A percentile compares a stretch with the other conserved stretches of the same genome.
These are phyloP conservation scores for Kodamaea kaohsiungensis DNA, from an alignment of 805 yeast species.

Conservation along the genomic window DNA sequence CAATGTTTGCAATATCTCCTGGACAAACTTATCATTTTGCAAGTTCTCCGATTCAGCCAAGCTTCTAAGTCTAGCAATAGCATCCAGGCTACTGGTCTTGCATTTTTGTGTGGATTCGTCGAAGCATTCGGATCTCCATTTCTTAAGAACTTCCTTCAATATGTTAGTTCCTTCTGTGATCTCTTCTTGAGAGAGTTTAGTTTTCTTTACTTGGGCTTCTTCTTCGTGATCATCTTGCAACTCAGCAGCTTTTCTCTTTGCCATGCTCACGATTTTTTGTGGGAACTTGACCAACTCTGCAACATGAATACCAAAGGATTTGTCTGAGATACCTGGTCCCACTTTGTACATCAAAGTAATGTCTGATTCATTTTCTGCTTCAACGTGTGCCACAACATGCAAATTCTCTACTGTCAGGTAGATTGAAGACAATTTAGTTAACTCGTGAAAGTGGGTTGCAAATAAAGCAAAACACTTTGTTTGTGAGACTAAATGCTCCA, in stretches of 20 bases:
- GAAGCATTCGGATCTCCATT: constrained; percentile 53
- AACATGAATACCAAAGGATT: constrained; percentile 96
- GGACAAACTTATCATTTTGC: constrained; percentile 41
- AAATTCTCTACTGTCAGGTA: constrained; percentile 69
- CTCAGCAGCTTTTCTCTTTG: constrained; percentile 90
- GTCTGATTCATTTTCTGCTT: constrained; percentile 51
- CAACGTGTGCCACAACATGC: constrained; percentile 92
- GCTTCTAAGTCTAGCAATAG: constrained; percentile 38
- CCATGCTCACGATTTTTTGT: constrained; percentile 85
- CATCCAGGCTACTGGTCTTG: constrained; percentile 36
- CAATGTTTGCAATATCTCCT: constrained; percentile 44
- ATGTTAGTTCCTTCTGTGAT: constrained; percentile 53
- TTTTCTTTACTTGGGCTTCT: constrained; percentile 46
- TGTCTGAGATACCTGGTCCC: constrained; percentile 94
- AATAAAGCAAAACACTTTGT: constrained; percentile 80
- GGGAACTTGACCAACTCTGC: constrained; percentile 97
- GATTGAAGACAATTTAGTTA: constrained; percentile 74
- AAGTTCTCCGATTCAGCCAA: constrained; percentile 30
- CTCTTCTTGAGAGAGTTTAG: constrained; percentile 54
- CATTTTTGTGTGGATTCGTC: constrained; percentile 22
- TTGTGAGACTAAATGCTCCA: constrained; percentile 74
- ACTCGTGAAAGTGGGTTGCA: constrained; percentile 97
- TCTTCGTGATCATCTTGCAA: constrained; percentile 58
- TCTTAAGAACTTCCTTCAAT: constrained; percentile 48
- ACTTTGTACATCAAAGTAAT: constrained; percentile 89